These are phyloP conservation scores for Lentinula sp. DNA, from an alignment of 768 basidiomycete genomes.

Conservation along the genomic window DNA sequence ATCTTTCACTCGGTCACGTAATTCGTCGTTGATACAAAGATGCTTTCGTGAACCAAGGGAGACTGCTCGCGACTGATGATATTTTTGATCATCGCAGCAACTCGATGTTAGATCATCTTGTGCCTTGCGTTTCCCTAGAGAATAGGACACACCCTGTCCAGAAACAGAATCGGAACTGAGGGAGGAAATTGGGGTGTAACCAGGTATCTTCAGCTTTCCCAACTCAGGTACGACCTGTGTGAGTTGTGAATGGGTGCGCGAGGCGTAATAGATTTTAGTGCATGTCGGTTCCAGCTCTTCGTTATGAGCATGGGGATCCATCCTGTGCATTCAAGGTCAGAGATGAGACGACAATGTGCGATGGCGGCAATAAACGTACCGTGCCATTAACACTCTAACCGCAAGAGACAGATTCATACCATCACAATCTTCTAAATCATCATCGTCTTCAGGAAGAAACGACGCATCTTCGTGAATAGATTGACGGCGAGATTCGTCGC, in stretches of 20 bases:
- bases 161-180: background rate
- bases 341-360: constrained; percentile 13
- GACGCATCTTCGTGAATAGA: constrained; percentile 49
- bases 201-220: constrained; percentile 53
- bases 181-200: background rate
- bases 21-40: constrained; percentile 84
- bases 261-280: constrained; percentile 89
- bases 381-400: constrained; percentile 73
- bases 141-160: background rate
- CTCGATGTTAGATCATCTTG: constrained; percentile 19
- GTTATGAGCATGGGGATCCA: constrained; percentile 11
- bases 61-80: constrained; percentile 49
- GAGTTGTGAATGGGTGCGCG: constrained; percentile 93
- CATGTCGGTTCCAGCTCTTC: constrained; percentile 48
- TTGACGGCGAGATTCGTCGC: constrained; percentile 10
- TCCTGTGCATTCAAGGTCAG: background rate
- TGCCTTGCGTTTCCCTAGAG: constrained; percentile 15
- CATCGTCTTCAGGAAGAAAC: constrained; percentile 65
- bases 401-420: constrained; percentile 67
- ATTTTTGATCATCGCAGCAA: constrained; percentile 12
- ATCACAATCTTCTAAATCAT: constrained; percentile 19
- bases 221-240: constrained; percentile 87
- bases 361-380: constrained; percentile 24
- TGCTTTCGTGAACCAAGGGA: constrained; percentile 87
- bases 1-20: constrained; percentile 57